Conservation (phyloP, 768 basidiomycete species). For the Pleurotus sapidus region DNA sequence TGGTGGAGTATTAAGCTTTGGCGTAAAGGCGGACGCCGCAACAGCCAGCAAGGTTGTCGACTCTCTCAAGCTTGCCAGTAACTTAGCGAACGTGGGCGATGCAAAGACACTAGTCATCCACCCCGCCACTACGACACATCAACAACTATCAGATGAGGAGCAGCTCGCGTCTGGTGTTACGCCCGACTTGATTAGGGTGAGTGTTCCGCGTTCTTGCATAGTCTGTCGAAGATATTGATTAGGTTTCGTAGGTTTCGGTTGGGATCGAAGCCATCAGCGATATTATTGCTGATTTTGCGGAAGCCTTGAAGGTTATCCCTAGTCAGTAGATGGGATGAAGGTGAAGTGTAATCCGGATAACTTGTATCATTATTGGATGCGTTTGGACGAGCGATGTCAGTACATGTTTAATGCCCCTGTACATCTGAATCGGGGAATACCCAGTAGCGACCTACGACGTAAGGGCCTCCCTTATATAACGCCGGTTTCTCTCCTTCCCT, state of each 20-base stretch:
- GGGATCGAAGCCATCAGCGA: conserved; percentile 36
- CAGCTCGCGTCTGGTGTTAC: conserved; percentile 67
- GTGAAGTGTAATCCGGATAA: too few species aligned
- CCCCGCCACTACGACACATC: conserved; percentile 76
- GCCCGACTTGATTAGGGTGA: conserved; percentile 66
- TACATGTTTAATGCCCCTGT: too few species aligned
- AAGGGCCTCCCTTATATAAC: neutral
- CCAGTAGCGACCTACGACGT: neutral
- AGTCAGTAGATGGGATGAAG: neutral
- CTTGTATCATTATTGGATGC: too few species aligned
- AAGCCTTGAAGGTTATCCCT: conserved; percentile 23
- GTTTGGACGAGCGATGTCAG: too few species aligned
- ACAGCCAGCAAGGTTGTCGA: conserved; percentile 65
- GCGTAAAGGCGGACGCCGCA: conserved; percentile 55
- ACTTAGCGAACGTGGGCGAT: conserved; percentile 73
- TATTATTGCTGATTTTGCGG: conserved; percentile 38
- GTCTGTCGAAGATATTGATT: neutral
- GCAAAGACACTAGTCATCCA: conserved; percentile 83
- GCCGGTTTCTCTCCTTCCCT: conserved; percentile 21
- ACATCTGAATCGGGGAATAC: too few species aligned
- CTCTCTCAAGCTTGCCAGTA: conserved; percentile 65
- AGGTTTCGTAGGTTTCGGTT: conserved; percentile 26
- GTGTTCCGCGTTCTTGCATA: conserved; percentile 1
- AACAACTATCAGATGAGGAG: conserved; percentile 62
- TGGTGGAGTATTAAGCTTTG: conserved; percentile 79